Evolutionary conservation across 345 rosid genomes (phyloP), one percentile per base, ranked within the genome.

Genomic region (Euphorbia lathyris): DNA sequence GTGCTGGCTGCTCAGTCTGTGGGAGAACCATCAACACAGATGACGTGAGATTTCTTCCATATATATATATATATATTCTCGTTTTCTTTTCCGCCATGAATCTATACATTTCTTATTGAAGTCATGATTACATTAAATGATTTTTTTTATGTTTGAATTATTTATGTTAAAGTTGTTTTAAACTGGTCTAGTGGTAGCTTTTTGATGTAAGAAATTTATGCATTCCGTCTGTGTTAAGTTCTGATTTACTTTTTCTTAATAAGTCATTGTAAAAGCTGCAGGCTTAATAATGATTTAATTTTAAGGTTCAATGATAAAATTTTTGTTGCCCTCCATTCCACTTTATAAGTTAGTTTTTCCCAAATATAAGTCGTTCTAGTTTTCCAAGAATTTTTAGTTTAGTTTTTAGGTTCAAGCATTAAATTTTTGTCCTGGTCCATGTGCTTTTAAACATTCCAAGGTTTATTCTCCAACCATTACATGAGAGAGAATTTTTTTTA

Each of bases 21-120:
- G 6, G 99, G 99, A 77, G 99, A 95, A 84, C 99, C 99, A 67
- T 95, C 99, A 14, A 95, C 99, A 69, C 99, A 95, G 75, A 95
- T 95, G 99, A 92, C 99, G 98, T 95, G 76, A 85, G 96, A 57
- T 76, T 71, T 77, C 63, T 71, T 72, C 47, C 62, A 65, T 14
- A 5, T 48, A 5, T 22, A 6, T 63, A 16, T 63, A 23, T 63
- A 23, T 11, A 3, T 25, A 1, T 70, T 38, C 72, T 32, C 72
- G n/a, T 38, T 65, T 56, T 71, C 73, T 1, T 62, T 67, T 20
- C 60, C 53, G 59, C 42, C 34, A 65, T 72, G 27, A 59, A 50
- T 66, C 17, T 45, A 19, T 58, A 7, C 36, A 26, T 34, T 42
- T 13, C 20, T 58, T 58, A 48, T 27, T 65, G 14, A 66, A 19